A percentile compares a stretch with the other conserved stretches of the same genome.
phyloP scores from a whole-genome alignment of 2,329 filamentous ascomycete species.

The Zymoseptoria brevis region DNA sequence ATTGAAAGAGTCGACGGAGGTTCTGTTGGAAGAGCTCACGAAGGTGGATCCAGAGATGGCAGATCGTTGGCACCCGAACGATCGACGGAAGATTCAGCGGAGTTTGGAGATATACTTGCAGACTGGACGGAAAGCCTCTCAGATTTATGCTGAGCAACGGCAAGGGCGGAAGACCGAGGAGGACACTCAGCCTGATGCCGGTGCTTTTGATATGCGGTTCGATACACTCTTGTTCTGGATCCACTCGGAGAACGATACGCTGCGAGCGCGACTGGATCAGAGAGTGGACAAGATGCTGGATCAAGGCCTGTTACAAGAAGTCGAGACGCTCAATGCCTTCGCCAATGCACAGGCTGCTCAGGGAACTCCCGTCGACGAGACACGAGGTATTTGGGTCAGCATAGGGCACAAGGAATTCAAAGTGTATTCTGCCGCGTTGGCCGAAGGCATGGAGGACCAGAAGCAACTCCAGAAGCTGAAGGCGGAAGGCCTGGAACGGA shows the following conservation, averaged over 20 bases:
- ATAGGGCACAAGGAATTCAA: conserved; percentile 94
- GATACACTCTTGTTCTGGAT: conserved; percentile 76
- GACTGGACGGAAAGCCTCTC: conserved; percentile 72
- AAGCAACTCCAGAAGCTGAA: conserved; percentile 49
- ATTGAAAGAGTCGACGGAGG: conserved; percentile 60
- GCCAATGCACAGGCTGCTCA: conserved; percentile 32
- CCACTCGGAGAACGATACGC: conserved; percentile 59
- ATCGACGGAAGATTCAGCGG: conserved; percentile 78
- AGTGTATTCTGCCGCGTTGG: conserved; percentile 50
- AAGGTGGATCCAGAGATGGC: conserved; percentile 88
- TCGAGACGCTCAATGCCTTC: conserved; percentile 45
- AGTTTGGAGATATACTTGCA: conserved; percentile 85
- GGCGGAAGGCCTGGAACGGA: conserved; percentile 58
- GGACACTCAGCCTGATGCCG: background rate
- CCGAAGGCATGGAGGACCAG: conserved; percentile 21
- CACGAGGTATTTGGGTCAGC: conserved; percentile 86
- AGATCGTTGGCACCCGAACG: conserved; percentile 85
- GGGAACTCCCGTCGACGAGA: conserved; percentile 58
- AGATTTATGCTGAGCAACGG: conserved; percentile 74
- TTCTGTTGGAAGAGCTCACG: conserved; percentile 62
- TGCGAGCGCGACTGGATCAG: conserved; percentile 63
- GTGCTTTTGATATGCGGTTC: conserved; percentile 36
- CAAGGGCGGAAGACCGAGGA: conserved; percentile 13
- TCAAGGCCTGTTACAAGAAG: conserved; percentile 56
- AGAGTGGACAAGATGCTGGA: conserved; percentile 80